These are phyloP conservation scores for Pythium phragmiticola DNA, from an alignment of 352 stramenopile genomes.

Conservation along the genomic window DNA sequence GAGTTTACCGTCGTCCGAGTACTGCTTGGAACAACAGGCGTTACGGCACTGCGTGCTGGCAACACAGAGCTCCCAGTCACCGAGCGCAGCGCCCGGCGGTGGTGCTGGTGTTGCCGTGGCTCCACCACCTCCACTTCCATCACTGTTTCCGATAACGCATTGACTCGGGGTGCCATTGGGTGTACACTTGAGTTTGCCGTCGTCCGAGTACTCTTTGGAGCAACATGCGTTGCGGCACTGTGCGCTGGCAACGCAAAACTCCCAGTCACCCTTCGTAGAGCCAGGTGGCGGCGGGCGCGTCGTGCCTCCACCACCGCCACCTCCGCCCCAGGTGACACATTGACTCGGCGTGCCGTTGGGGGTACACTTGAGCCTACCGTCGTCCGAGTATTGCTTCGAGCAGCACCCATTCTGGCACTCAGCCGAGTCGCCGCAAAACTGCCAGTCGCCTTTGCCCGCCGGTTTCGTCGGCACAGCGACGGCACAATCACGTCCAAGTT, in stretches of 20 bases:
- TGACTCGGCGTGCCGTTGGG: background rate
- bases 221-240: background rate
- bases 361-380: constrained; percentile 26
- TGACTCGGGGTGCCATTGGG: background rate
- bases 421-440: background rate
- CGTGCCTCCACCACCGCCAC: too few species aligned
- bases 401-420: background rate
- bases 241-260: background rate
- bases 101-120: too few species aligned
- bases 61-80: too few species aligned
- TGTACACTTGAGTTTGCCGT: constrained; percentile 4
- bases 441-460: background rate
- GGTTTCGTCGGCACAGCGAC: background rate
- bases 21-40: constrained; percentile 18
- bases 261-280: background rate
- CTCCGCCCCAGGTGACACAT: too few species aligned
- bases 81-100: background rate
- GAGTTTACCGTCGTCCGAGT: constrained; percentile 26
- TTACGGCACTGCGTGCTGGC: background rate
- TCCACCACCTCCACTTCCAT: too few species aligned
- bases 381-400: background rate
- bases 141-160: too few species aligned
- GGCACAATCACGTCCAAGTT: too few species aligned
- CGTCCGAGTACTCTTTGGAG: background rate
- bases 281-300: background rate